Base-by-base conservation (phyloP, 2,329 filamentous ascomycete genomes). In the Thermothelomyces thermophilus region DNA sequence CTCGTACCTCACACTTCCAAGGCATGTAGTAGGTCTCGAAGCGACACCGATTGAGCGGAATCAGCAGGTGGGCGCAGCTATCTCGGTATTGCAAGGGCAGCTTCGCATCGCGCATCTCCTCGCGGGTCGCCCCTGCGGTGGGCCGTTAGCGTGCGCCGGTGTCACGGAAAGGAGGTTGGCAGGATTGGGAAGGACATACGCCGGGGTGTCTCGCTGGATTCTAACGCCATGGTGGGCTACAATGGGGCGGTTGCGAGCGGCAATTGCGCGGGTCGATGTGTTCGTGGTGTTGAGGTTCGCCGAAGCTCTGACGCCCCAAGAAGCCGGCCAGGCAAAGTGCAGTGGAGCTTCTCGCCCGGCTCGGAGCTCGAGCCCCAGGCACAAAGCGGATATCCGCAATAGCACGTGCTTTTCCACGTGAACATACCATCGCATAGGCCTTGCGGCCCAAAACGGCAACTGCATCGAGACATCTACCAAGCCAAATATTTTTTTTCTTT, bases 41-140 rank as follows among this genome's bases (percentile, higher is more conserved):
- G 56, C 93, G 90, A 79, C 93, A 98, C 65, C 86, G 86, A 75
- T 98, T 98, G 62, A 98, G 79, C 14, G 93, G 93, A 57, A 97
- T 96, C 56, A 97, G 76, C 41, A 98, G 85, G 71, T 93, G 83
- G 56, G 90, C 93, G 74, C 93, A 98, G 73, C 84, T 90, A 73
- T 98, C 93, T 68, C 93, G 83, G 79, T 98, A 98, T 63, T 86
- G 79, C 48, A 97, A 72, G 11, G 93, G 91, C 45, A 97, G 79
- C 65, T 82, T 84, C 60, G 90, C 90, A 64, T 89, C 88, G 66
- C 87, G 84, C 91, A 97, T 97, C 71, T 93, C 87, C 76, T 94
- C 84, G 70, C 89, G 82, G 58, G 87, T 88, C 60, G 88, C 88
- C 69, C 79, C 84, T 88, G 65, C 16, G 24, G 30, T 34, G 20